Evolutionary conservation across 805 yeast genomes (phyloP).

Genomic region (Zygotorulaspora sp.): DNA sequence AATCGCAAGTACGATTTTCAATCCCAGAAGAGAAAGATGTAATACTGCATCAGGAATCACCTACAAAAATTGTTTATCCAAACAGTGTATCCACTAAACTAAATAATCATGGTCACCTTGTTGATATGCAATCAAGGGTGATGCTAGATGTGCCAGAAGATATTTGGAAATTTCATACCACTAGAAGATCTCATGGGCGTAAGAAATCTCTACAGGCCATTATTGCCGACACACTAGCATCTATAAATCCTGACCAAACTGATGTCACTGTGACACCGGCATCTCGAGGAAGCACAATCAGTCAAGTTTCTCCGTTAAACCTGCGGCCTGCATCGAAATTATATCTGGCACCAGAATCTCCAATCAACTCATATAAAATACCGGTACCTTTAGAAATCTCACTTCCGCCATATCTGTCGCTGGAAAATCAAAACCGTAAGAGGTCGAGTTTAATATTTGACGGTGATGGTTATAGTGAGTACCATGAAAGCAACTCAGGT

Average conservation of each 20-base stretch:
- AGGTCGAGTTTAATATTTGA: conserved; percentile 35
- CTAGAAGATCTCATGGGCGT: conserved; percentile 11
- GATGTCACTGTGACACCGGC: neutral
- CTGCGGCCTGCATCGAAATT: conserved; percentile 20
- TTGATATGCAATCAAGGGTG: conserved; percentile 28
- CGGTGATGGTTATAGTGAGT: conserved; percentile 37
- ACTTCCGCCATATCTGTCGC: conserved; percentile 39
- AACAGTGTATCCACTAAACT: neutral
- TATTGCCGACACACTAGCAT: conserved; percentile 16
- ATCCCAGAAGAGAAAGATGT: conserved; percentile 15
- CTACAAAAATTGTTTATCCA: conserved; percentile 32
- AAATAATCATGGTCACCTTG: conserved; percentile 19
- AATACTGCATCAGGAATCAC: conserved; percentile 20
- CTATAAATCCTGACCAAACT: conserved; percentile 2
- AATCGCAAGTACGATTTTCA: conserved; percentile 33
- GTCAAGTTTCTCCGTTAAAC: conserved; percentile 19
- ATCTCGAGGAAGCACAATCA: conserved; percentile 4
- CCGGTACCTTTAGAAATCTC: conserved; percentile 38
- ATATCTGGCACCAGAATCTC: conserved; percentile 36
- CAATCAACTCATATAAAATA: conserved; percentile 32
- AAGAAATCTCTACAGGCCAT: conserved; percentile 16
- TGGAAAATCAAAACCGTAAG: conserved; percentile 28
- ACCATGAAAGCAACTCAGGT: conserved; percentile 8
- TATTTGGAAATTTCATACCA: conserved; percentile 29
- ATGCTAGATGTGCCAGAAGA: conserved; percentile 32